Evolutionary conservation across 495 filamentous ascomycete genomes (phyloP).

Genomic region (Aspergillus haitiensis): DNA sequence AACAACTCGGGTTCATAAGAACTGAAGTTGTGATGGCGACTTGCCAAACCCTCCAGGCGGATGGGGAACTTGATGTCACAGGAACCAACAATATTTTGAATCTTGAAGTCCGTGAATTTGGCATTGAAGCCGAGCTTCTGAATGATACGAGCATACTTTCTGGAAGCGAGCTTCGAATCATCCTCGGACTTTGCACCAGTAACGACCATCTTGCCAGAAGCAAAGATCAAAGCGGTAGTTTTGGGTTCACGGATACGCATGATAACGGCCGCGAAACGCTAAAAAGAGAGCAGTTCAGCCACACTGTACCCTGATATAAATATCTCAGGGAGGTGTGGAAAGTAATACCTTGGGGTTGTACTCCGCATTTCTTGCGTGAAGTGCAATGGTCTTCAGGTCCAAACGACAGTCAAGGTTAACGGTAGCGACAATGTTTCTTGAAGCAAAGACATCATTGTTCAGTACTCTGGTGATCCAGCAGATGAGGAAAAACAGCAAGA

Average conservation of each 20-base stretch:
- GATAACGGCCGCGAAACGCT: slow-evolving; percentile 99
- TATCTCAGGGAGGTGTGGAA: slow-evolving; percentile 44
- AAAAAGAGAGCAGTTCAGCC: slow-evolving; percentile 45
- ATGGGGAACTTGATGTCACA: slow-evolving; percentile 99
- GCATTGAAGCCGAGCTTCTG: slow-evolving; percentile 99
- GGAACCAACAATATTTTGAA: slow-evolving; percentile 98
- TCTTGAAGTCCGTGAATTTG: slow-evolving; percentile 99
- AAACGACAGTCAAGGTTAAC: slow-evolving; percentile 98
- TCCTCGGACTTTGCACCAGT: slow-evolving; percentile 98
- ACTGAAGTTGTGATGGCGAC: slow-evolving; percentile 98
- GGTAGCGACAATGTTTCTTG: slow-evolving; percentile 99
- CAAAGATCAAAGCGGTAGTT: slow-evolving; percentile 97
- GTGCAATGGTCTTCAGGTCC: slow-evolving; percentile 97
- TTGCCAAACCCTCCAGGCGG: slow-evolving; percentile 90
- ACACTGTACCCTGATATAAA: slow-evolving; percentile 45
- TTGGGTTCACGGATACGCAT: slow-evolving; percentile 99
- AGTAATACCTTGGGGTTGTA: slow-evolving; percentile 90
- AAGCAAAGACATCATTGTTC: slow-evolving; percentile 56
- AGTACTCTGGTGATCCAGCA: slow-evolving; percentile 50
- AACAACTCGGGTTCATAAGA: slow-evolving; percentile 98
- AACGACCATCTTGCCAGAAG: slow-evolving; percentile 99
- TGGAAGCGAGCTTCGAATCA: slow-evolving; percentile 91
- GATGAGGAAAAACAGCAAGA: slow-evolving; percentile 42
- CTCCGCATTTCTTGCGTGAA: slow-evolving; percentile 97
- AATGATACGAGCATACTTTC: slow-evolving; percentile 99